These are phyloP conservation scores for Ogataea hybrid DNA, from an alignment of 1,139 yeast species.

Conservation along the genomic window DNA sequence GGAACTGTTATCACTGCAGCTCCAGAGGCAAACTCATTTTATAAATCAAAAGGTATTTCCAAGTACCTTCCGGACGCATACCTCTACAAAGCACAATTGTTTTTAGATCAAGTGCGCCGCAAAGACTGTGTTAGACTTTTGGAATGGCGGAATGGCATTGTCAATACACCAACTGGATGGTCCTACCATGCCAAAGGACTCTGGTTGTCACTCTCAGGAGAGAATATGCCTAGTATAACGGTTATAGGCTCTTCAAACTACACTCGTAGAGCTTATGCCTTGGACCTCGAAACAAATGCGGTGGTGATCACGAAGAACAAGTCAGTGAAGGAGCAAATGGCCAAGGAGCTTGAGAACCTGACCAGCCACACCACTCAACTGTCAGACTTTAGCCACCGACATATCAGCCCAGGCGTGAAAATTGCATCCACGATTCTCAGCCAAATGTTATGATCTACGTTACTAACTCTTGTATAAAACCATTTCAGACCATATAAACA, in stretches of 20 bases:
- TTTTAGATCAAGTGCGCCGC: constrained; percentile 52
- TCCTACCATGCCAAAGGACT: constrained; percentile 98
- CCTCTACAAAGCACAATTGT: constrained; percentile 68
- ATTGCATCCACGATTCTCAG: constrained; percentile 66
- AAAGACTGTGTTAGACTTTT: constrained; percentile 54
- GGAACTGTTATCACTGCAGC: constrained; percentile 88
- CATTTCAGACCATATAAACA: constrained; percentile 5
- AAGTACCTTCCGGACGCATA: constrained; percentile 86
- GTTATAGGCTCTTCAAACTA: constrained; percentile 92
- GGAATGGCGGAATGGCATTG: constrained; percentile 89
- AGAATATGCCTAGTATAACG: constrained; percentile 63
- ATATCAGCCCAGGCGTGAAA: constrained; percentile 57
- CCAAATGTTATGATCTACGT: constrained; percentile 48
- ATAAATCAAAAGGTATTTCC: constrained; percentile 78
- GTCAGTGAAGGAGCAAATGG: constrained; percentile 55
- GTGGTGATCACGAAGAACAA: constrained; percentile 70
- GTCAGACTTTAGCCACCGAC: constrained; percentile 43
- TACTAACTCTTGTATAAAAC: background rate
- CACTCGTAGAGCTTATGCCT: constrained; percentile 83
- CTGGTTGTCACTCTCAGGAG: constrained; percentile 72
- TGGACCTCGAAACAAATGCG: constrained; percentile 88
- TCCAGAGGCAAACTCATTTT: constrained; percentile 92
- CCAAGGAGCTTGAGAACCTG: constrained; percentile 61
- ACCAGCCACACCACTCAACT: constrained; percentile 51
- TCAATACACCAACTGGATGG: constrained; percentile 86